Percentiles rank a stretch among this genome's conserved stretches.
Evolutionary conservation across 2,329 filamentous ascomycete genomes (phyloP).

Genomic region (Paecilomyces variotii): DNA sequence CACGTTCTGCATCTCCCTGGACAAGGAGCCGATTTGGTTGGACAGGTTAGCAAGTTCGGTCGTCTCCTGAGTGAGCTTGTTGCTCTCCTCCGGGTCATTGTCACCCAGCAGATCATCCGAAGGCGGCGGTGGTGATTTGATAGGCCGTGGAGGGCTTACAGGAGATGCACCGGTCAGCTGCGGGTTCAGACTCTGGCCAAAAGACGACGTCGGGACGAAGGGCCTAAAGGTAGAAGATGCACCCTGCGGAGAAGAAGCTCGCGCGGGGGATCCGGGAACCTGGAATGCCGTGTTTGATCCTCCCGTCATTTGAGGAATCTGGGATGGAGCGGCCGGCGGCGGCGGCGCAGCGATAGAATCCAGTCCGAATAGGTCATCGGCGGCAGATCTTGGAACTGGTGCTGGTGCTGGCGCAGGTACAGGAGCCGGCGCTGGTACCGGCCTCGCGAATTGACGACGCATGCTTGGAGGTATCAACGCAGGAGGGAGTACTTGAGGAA

Average conservation of each 20-base stretch:
- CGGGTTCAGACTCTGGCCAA: conserved; percentile 72
- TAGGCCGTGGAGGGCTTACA: conserved; percentile 18
- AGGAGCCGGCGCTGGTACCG: conserved; percentile 28
- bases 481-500: conserved; percentile 70
- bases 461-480: conserved; percentile 81
- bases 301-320: conserved; percentile 62
- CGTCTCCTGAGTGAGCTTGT: conserved; percentile 80
- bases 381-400: conserved; percentile 61
- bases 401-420: conserved; percentile 37
- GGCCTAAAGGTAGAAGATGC: conserved; percentile 64
- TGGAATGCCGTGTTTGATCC: conserved; percentile 56
- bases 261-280: conserved; percentile 42
- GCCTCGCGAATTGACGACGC: conserved; percentile 45
- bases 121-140: conserved; percentile 40
- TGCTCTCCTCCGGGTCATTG: conserved; percentile 78
- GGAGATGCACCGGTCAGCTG: conserved; percentile 63
- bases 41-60: conserved; percentile 91
- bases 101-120: conserved; percentile 87
- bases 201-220: conserved; percentile 85
- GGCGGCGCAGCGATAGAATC: conserved; percentile 57
- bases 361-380: conserved; percentile 89
- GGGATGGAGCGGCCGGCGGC: conserved; percentile 48
- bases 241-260: conserved; percentile 28
- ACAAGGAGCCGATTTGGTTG: conserved; percentile 84
- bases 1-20: conserved; percentile 90